Evolutionary conservation across 1,139 yeast species (phyloP), one percentile per base, ranked within the genome.

Genomic region (Yamadazyma songkhlaensis): DNA sequence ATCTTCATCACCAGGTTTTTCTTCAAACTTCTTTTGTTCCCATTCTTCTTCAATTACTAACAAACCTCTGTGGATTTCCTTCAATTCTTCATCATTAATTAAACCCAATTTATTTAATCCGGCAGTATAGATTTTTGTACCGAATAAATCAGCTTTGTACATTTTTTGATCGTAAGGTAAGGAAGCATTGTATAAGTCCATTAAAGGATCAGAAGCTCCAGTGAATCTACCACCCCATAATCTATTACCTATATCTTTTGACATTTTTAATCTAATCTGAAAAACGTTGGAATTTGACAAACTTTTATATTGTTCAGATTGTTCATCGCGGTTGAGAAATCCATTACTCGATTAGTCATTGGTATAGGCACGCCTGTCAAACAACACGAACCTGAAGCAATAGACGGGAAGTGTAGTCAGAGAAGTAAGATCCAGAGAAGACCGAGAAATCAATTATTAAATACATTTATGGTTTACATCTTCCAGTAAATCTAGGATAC

Each of bases 201-300:
- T 92, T 56, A 92, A 71, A 6, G 99, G 98, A 54, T 92, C 99
- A 17, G 96, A 82, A 47, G 92, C 92, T 2, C 94, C 97, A 41
- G 98, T 92, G 67, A 92, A 92, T 62, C 99, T 81, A 56, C 99
- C 99, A 51, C 99, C 99, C 99, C 99, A 92, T 49, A 94, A 74
- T 62, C 84, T 89, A 47, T 60, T 64, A 64, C 70, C 78, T 34
- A 76, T 65, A 47, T 80, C 79, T 51, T 67, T 62, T 37, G 39
- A 32, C 38, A 35, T 35, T n/a, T 21, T 32, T 3, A 17, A 17
- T 17, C 20, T 17, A 17, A 17, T 17, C 20, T 17, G 20, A 17
- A 17, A 17, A 17, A 17, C 20, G 4, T 25, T 32, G 14, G 10
- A 21, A 15, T 28, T 14, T 14, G 14, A 13, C 22, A 11, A 25